Evolutionary conservation across 1,284 basidiomycete genomes (phyloP).

Genomic region (Ceratobasidium sp.): DNA sequence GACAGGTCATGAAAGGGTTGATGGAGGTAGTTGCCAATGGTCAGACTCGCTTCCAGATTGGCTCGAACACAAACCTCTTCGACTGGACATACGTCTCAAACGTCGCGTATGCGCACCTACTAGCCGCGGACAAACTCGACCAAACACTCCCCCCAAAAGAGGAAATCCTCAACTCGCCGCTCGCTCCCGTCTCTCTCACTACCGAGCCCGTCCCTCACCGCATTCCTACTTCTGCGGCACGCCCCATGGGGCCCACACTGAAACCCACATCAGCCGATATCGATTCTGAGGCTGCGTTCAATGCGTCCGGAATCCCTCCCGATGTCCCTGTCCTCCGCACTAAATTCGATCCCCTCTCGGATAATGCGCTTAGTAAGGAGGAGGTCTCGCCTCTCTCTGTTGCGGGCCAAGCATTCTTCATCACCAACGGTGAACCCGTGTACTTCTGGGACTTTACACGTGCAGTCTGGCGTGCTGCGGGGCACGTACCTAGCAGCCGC

Average conservation of each 20-base stretch:
- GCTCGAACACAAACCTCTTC: constrained; percentile 92
- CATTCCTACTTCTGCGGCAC: constrained; percentile 79
- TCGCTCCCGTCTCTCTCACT: constrained; percentile 72
- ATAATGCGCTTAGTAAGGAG: constrained; percentile 62
- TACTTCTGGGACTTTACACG: constrained; percentile 97
- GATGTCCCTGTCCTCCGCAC: constrained; percentile 72
- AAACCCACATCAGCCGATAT: constrained; percentile 65
- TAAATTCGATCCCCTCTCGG: constrained; percentile 77
- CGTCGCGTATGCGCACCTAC: constrained; percentile 92
- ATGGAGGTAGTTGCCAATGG: constrained; percentile 82
- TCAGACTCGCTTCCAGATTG: constrained; percentile 94
- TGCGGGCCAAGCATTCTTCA: constrained; percentile 95
- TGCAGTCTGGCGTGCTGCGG: constrained; percentile 82
- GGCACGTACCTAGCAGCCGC: constrained; percentile 64
- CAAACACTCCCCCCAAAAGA: constrained; percentile 55
- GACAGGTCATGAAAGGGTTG: constrained; percentile 85
- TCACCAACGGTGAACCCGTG: constrained; percentile 96
- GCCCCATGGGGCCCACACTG: constrained; percentile 82
- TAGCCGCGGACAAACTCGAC: constrained; percentile 87
- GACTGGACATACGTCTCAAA: constrained; percentile 99
- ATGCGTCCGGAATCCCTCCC: constrained; percentile 60
- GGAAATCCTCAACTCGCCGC: constrained; percentile 63
- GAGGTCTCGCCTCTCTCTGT: constrained; percentile 70
- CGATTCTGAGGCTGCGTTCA: constrained; percentile 69
- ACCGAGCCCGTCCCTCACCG: constrained; percentile 62